Evolutionary conservation across 2,329 filamentous ascomycete genomes (phyloP).

Genomic region (Xylariales sp.): DNA sequence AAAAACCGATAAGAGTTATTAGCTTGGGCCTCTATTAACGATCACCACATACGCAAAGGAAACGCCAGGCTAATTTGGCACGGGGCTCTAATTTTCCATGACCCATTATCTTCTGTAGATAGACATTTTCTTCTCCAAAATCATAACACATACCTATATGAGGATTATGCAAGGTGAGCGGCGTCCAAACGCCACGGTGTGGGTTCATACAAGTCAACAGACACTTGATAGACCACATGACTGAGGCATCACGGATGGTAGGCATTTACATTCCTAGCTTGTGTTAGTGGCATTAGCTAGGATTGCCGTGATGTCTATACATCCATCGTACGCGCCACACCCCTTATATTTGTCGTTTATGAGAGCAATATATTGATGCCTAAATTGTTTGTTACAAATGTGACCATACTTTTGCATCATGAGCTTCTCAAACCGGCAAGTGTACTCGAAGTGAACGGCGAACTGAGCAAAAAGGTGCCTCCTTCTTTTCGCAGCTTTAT

Average conservation of each 20-base stretch:
- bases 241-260: not conserved
- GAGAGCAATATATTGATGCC: not conserved
- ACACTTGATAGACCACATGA: conserved; percentile 10
- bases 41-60: conserved; percentile 2
- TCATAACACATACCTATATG: not conserved
- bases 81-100: conserved; percentile 1
- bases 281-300: not conserved
- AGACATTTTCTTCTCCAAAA: not conserved
- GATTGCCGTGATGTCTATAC: not conserved
- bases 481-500: not conserved
- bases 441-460: not conserved
- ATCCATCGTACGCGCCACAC: not conserved
- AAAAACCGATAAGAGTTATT: conserved; percentile 6
- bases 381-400: not conserved
- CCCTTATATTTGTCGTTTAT: conserved; percentile 8
- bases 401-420: not conserved
- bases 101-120: not conserved
- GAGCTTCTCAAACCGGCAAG: not conserved
- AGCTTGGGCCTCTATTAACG: conserved; percentile 5
- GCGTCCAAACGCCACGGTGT: not conserved
- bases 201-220: conserved; percentile 1
- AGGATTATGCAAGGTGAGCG: not conserved
- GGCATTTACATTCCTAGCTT: conserved; percentile 1
- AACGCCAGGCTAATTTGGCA: conserved; percentile 2
- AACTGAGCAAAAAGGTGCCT: not conserved